A percentile compares a stretch with the other conserved stretches of the same genome.
Conservation (phyloP, 768 basidiomycete species). For the Lactarius hatsudake region DNA sequence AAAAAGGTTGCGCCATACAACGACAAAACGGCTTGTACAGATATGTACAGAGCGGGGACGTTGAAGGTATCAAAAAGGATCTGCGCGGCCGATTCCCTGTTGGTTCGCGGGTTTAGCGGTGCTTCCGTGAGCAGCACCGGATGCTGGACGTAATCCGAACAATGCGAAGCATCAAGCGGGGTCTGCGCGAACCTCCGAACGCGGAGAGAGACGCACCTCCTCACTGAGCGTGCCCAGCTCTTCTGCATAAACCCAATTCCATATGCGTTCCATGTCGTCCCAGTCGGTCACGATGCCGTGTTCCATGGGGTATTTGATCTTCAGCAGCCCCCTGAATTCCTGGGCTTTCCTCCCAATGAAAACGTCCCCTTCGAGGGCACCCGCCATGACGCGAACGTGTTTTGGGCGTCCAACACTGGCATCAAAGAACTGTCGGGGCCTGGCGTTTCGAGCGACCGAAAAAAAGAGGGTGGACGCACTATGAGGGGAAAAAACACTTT, state of each 20-base stretch:
- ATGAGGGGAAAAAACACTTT: constrained; percentile 99
- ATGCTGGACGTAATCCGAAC: constrained; percentile 55
- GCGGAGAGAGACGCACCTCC: constrained; percentile 59
- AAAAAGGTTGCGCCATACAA: constrained; percentile 53
- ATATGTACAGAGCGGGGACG: constrained; percentile 94
- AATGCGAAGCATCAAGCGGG: constrained; percentile 20
- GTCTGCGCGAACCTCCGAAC: neutral
- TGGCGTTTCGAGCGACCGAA: constrained; percentile 9
- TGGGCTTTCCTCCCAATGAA: constrained; percentile 96
- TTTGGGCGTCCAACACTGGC: constrained; percentile 92
- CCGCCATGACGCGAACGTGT: constrained; percentile 96
- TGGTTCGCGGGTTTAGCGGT: constrained; percentile 92
- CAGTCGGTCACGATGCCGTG: constrained; percentile 99
- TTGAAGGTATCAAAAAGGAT: constrained; percentile 99
- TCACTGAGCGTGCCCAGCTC: constrained; percentile 94
- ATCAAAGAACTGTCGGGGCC: neutral
- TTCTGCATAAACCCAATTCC: constrained; percentile 97
- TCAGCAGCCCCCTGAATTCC: constrained; percentile 91
- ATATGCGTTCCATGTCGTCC: constrained; percentile 99
- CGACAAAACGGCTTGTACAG: constrained; percentile 95
- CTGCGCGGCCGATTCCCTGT: constrained; percentile 95
- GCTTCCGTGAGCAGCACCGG: constrained; percentile 97
- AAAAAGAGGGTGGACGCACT: constrained; percentile 59
- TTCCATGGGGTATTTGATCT: constrained; percentile 99
- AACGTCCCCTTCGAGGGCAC: constrained; percentile 91